These are phyloP conservation scores for Pholiota microspora DNA, from an alignment of 768 basidiomycete species.

Conservation along the genomic window DNA sequence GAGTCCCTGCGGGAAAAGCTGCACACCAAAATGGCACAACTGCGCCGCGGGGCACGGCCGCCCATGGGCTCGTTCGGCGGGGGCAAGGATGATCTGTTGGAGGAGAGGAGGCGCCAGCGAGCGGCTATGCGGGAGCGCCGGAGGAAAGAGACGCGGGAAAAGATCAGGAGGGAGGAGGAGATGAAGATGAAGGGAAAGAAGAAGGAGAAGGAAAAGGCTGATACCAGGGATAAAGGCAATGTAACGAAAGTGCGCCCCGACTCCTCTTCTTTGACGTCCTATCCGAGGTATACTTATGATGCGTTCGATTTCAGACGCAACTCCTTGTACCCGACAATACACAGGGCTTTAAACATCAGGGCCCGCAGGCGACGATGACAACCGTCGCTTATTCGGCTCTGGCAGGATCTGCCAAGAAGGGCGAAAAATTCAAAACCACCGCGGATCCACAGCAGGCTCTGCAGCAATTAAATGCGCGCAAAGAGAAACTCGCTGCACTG, in stretches of 20 bases:
- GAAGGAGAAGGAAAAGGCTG: conserved; percentile 37
- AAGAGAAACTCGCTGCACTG: conserved; percentile 71
- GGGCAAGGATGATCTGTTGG: conserved; percentile 79
- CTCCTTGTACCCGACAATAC: conserved; percentile 64
- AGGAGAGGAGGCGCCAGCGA: conserved; percentile 73
- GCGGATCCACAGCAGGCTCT: conserved; percentile 88
- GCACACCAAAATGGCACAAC: conserved; percentile 68
- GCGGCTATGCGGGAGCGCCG: conserved; percentile 84
- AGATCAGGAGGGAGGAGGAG: conserved; percentile 67
- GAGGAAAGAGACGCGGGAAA: conserved; percentile 83
- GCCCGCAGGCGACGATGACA: conserved; percentile 42
- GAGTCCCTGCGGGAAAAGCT: conserved; percentile 66
- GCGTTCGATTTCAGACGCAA: conserved; percentile 48
- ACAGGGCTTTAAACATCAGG: conserved; percentile 25
- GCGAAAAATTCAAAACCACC: conserved; percentile 58
- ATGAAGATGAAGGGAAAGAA: conserved; percentile 44
- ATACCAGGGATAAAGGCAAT: conserved; percentile 39
- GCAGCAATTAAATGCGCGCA: conserved; percentile 70
- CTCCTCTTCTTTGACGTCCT: not conserved
- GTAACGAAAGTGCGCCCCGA: conserved; percentile 48
- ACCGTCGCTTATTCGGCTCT: conserved; percentile 70
- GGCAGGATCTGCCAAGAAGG: conserved; percentile 53
- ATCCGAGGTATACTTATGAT: not conserved
- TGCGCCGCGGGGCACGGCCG: conserved; percentile 43
- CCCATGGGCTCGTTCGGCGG: conserved; percentile 29